A percentile compares a stretch with the other conserved stretches of the same genome.
Evolutionary conservation across 2,329 filamentous ascomycete genomes (phyloP).

Genomic region (Aspergillus sp.): DNA sequence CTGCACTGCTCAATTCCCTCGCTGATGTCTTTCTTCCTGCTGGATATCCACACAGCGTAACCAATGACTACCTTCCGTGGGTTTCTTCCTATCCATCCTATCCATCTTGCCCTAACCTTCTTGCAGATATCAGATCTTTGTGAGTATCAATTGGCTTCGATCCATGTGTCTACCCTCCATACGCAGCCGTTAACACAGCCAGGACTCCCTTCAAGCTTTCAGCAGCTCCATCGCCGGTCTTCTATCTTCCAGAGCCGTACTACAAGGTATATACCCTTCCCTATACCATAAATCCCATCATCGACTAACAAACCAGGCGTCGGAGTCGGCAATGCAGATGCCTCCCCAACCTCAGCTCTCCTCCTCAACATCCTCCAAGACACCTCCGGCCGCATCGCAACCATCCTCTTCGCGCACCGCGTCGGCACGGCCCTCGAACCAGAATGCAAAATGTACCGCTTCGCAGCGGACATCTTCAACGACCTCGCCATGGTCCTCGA

Average conservation of each 20-base stretch:
- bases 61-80: constrained; percentile 72
- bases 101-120: constrained; percentile 3
- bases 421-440: constrained; percentile 80
- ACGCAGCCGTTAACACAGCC: not conserved
- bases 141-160: constrained; percentile 30
- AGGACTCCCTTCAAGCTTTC: constrained; percentile 40
- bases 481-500: constrained; percentile 83
- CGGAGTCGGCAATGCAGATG: constrained; percentile 76
- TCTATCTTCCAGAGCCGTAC: constrained; percentile 74
- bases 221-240: constrained; percentile 46
- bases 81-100: constrained; percentile 2
- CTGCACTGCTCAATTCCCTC: constrained; percentile 32
- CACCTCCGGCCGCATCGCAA: constrained; percentile 73
- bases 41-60: constrained; percentile 85
- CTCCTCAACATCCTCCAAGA: constrained; percentile 81
- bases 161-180: too few species aligned
- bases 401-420: constrained; percentile 78
- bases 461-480: constrained; percentile 84
- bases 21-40: constrained; percentile 77
- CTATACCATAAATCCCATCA: not conserved
- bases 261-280: constrained; percentile 53
- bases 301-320: constrained; percentile 47
- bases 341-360: constrained; percentile 74
- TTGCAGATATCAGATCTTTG: constrained; percentile 63
- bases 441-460: constrained; percentile 84